A percentile compares a stretch with the other conserved stretches of the same genome.
These are phyloP conservation scores for Neofusicoccum cordaticola DNA, from an alignment of 2,329 filamentous ascomycete species.

Conservation along the genomic window DNA sequence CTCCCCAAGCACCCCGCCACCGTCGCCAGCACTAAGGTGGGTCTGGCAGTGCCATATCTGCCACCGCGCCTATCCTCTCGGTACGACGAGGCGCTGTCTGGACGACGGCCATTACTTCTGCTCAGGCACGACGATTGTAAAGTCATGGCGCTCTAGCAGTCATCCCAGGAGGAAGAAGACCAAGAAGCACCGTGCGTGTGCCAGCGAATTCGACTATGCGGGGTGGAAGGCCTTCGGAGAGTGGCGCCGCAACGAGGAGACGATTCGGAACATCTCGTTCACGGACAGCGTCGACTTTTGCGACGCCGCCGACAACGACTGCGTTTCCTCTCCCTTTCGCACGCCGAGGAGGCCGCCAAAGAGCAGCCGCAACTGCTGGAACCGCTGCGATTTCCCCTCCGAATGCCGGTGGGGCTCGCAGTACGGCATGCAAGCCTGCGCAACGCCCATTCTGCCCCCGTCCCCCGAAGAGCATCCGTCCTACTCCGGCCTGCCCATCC, in stretches of 20 bases:
- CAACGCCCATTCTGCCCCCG: background rate
- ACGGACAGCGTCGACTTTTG: too few species aligned
- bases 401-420: conserved; percentile 42
- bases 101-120: conserved; percentile 56
- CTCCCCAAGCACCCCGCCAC: conserved; percentile 21
- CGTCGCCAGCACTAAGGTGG: conserved; percentile 43
- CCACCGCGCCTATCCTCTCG: conserved; percentile 45
- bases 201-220: conserved; percentile 52
- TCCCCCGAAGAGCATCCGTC: background rate
- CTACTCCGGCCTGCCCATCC: background rate
- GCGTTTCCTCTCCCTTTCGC: background rate
- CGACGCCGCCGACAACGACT: background rate
- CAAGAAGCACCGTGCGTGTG: conserved; percentile 37
- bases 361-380: conserved; percentile 42
- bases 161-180: conserved; percentile 22
- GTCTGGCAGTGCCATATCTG: conserved; percentile 56
- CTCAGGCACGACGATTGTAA: conserved; percentile 43
- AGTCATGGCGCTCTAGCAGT: conserved; percentile 26
- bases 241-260: conserved; percentile 39
- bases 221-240: conserved; percentile 49
- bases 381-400: conserved; percentile 45
- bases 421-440: background rate
- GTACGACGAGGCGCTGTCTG: conserved; percentile 52
- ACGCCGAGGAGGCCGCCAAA: conserved; percentile 5
- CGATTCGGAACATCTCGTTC: conserved; percentile 21